A percentile compares a stretch with the other conserved stretches of the same genome.
phyloP scores from a whole-genome alignment of 2,329 filamentous ascomycete species.

The Teratosphaeria pseudoeucalypti region DNA sequence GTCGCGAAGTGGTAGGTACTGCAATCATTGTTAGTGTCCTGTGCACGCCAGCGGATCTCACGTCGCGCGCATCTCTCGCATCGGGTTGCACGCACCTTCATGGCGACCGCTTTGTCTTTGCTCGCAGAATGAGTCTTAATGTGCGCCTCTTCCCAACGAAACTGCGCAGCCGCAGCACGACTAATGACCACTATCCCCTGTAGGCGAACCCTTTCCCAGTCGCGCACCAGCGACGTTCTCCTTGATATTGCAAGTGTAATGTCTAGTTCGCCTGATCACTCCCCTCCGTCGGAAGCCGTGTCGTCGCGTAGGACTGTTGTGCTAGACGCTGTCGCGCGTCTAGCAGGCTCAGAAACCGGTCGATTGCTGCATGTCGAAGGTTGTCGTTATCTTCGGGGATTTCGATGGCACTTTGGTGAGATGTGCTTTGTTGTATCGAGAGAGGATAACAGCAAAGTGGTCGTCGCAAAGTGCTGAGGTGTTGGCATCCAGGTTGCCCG shows the following conservation, averaged over 20 bases:
- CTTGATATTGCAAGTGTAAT: background rate
- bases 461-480: background rate
- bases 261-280: conserved; percentile 7
- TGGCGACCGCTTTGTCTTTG: conserved; percentile 6
- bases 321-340: conserved; percentile 24
- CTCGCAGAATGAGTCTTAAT: background rate
- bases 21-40: conserved; percentile 12
- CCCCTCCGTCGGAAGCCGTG: conserved; percentile 26
- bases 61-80: background rate
- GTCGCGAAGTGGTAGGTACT: conserved; percentile 87
- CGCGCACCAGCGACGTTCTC: background rate
- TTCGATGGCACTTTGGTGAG: conserved; percentile 3
- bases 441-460: background rate
- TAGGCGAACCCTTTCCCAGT: conserved; percentile 9
- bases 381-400: background rate
- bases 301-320: conserved; percentile 15
- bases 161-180: background rate
- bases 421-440: background rate
- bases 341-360: conserved; percentile 18
- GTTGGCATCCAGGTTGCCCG: background rate
- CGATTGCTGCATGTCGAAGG: background rate
- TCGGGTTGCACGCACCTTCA: conserved; percentile 17
- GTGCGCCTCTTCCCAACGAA: background rate
- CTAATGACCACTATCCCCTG: background rate
- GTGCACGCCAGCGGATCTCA: background rate